These are phyloP conservation scores for Boletus sp. DNA, from an alignment of 768 basidiomycete genomes.

Conservation along the genomic window DNA sequence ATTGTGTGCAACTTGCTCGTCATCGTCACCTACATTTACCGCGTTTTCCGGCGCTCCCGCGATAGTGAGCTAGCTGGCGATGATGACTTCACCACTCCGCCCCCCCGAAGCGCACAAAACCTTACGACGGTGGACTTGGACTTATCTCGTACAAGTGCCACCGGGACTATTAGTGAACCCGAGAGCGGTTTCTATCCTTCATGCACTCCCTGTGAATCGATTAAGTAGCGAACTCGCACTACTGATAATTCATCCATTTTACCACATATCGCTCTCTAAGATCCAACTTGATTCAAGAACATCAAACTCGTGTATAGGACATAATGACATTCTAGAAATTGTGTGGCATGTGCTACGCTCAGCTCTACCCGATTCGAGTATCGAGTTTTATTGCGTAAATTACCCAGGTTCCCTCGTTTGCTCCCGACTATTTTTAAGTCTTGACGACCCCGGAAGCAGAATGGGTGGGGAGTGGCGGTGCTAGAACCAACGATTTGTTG, in stretches of 20 bases:
- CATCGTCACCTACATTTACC: conserved; percentile 2
- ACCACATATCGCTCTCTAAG: too few species aligned
- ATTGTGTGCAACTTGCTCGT: neutral
- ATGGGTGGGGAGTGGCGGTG: neutral
- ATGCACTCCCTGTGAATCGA: neutral
- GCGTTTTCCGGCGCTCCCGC: neutral
- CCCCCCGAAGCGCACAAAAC: too few species aligned
- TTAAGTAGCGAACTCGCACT: neutral
- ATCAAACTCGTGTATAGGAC: too few species aligned
- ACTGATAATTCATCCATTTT: neutral
- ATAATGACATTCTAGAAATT: too few species aligned
- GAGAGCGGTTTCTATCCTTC: neutral
- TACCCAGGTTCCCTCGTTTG: neutral
- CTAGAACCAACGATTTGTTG: neutral
- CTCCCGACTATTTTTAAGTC: neutral
- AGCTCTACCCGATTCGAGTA: too few species aligned
- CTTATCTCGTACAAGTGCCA: neutral
- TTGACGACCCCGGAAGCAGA: neutral
- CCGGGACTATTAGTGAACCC: neutral
- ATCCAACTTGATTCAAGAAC: too few species aligned
- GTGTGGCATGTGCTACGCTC: too few species aligned
- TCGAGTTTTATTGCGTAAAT: neutral
- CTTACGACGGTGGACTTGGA: conserved; percentile 12
- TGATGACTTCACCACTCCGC: conserved; percentile 11
- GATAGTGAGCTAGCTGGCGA: neutral